Percentiles rank a stretch among this genome's conserved stretches.
Conservation (phyloP, 2,329 filamentous ascomycete genomes). For the Exserohilum turcica region DNA sequence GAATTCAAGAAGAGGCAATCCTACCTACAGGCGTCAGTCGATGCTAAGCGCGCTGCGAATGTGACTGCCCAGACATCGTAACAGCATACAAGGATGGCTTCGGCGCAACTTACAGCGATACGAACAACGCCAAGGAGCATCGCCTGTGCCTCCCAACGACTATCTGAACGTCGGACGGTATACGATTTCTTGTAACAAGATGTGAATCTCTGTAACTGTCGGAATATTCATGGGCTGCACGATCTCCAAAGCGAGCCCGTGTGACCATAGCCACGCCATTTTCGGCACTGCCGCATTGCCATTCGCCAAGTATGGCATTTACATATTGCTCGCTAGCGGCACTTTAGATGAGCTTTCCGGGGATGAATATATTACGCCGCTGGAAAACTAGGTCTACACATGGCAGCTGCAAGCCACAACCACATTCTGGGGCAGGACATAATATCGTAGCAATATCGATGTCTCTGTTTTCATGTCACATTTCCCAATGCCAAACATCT, state of each 20-base stretch:
- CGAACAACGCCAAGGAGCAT: neutral
- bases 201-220: neutral
- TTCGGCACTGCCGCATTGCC: neutral
- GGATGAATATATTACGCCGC: conserved; percentile 23
- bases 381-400: conserved; percentile 11
- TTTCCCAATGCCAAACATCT: neutral
- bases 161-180: no score
- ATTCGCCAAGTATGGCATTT: neutral
- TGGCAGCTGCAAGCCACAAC: neutral
- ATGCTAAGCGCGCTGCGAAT: neutral
- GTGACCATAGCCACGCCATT: neutral
- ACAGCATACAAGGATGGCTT: neutral
- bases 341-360: conserved; percentile 19
- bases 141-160: neutral
- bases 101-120: neutral
- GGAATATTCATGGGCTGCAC: neutral
- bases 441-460: conserved; percentile 26
- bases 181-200: neutral
- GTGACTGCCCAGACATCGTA: neutral
- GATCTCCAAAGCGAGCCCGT: neutral
- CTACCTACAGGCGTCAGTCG: neutral
- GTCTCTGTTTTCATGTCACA: conserved; percentile 3
- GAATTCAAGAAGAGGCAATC: no score
- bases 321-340: conserved; percentile 27
- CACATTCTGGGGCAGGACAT: conserved; percentile 2